Conservation (phyloP, 2,329 filamentous ascomycete genomes). For the Ophiostoma piceae region DNA sequence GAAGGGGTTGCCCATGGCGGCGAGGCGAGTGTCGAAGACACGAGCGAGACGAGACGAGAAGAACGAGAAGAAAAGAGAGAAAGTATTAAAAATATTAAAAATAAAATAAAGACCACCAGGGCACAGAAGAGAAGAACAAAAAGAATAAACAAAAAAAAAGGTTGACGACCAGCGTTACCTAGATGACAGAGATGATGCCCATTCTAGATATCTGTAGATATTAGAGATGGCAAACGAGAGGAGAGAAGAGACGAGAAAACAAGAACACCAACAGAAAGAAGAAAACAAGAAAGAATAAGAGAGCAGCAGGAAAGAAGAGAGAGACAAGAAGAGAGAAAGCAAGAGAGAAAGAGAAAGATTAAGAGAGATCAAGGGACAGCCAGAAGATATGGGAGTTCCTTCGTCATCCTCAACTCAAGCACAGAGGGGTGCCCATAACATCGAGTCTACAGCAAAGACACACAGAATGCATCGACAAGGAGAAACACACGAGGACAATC, state of each 20-base stretch:
- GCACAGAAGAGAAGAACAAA: neutral
- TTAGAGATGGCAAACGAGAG: neutral
- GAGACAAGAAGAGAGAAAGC: neutral
- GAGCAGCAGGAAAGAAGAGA: neutral
- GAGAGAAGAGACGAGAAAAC: neutral
- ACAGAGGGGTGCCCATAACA: neutral
- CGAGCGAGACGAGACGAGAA: neutral
- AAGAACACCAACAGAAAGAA: neutral
- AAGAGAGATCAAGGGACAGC: neutral
- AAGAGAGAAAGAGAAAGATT: neutral
- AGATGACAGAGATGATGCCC: neutral
- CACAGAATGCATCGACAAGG: neutral
- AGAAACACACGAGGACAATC: neutral
- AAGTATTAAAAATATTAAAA: neutral
- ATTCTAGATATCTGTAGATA: neutral
- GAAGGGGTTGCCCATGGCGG: slow-evolving; percentile 9
- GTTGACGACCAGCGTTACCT: slow-evolving; percentile 5
- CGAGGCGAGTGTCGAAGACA: neutral
- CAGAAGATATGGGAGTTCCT: neutral
- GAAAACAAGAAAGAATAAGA: neutral
- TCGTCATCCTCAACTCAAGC: neutral
- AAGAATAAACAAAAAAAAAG: neutral
- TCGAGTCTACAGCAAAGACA: neutral
- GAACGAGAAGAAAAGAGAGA: no score
- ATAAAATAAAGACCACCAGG: neutral